Conservation (phyloP, 192 early-diverging fungal genomes). For the Coemansia reversa region DNA sequence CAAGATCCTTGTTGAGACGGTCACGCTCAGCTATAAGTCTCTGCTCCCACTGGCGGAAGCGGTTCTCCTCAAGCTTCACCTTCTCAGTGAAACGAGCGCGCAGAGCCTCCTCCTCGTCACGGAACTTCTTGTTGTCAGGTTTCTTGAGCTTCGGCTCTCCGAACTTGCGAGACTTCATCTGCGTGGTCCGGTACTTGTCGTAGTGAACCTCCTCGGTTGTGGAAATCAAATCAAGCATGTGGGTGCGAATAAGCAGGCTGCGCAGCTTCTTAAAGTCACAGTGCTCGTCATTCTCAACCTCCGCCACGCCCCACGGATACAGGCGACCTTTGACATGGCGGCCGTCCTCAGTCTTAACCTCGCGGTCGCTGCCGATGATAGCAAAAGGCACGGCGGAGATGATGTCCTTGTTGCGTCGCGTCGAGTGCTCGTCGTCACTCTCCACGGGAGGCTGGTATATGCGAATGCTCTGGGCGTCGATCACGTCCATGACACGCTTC, state of each 20-base stretch:
- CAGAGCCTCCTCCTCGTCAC: conserved; percentile 95
- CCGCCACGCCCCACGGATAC: conserved; percentile 98
- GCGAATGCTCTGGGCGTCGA: conserved; percentile 88
- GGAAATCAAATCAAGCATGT: conserved; percentile 94
- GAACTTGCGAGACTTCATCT: conserved; percentile 89
- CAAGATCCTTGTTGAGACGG: conserved; percentile 97
- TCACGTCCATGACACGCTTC: conserved; percentile 90
- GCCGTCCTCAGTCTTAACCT: conserved; percentile 80
- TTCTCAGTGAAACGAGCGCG: conserved; percentile 97
- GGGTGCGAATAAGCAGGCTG: conserved; percentile 92
- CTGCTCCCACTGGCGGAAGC: conserved; percentile 99
- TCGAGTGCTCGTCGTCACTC: conserved; percentile 79
- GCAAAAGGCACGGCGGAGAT: conserved; percentile 93
- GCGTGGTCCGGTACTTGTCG: conserved; percentile 84
- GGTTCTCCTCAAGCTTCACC: conserved; percentile 93
- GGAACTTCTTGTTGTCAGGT: conserved; percentile 90
- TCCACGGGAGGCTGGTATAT: conserved; percentile 88
- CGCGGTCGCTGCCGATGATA: conserved; percentile 88
- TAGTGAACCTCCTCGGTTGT: conserved; percentile 96
- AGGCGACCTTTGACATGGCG: conserved; percentile 91
- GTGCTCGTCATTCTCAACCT: conserved; percentile 98
- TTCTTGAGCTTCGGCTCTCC: conserved; percentile 80
- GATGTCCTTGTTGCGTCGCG: conserved; percentile 81
- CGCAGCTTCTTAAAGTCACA: conserved; percentile 98
- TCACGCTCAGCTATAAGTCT: conserved; percentile 92